Conservation (phyloP, 352 stramenopile species). For the Hyaloperonospora arabidopsidis region DNA sequence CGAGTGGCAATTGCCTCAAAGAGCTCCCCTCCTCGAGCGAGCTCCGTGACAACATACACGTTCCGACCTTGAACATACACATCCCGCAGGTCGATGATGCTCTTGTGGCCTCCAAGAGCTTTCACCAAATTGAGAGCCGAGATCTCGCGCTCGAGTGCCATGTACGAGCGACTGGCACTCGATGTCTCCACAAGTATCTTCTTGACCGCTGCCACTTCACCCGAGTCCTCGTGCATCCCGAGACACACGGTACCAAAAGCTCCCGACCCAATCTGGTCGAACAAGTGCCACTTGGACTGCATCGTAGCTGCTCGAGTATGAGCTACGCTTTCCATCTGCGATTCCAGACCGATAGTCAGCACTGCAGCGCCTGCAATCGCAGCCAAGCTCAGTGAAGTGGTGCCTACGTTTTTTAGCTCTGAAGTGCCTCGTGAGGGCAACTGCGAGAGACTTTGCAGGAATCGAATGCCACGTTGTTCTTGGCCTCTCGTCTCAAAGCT, state of each 20-base stretch:
- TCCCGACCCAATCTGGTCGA: constrained; percentile 62
- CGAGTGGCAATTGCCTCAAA: constrained; percentile 84
- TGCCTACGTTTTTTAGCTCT: constrained; percentile 8
- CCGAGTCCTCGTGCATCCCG: constrained; percentile 57
- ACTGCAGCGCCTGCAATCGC: constrained; percentile 36
- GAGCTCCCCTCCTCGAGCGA: constrained; percentile 81
- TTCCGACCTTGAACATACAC: constrained; percentile 73
- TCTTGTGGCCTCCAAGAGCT: constrained; percentile 67
- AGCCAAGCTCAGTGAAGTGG: constrained; percentile 34
- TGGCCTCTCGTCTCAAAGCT: constrained; percentile 17
- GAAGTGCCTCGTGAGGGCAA: constrained; percentile 23
- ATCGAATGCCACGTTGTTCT: constrained; percentile 10
- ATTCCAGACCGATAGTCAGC: constrained; percentile 34
- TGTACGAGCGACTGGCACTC: constrained; percentile 34
- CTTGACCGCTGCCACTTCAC: constrained; percentile 69
- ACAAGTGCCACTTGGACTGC: constrained; percentile 46
- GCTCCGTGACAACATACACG: constrained; percentile 83
- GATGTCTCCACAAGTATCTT: constrained; percentile 36
- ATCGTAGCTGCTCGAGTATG: constrained; percentile 31
- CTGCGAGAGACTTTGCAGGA: constrained; percentile 29
- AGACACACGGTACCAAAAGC: constrained; percentile 66
- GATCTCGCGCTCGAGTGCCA: constrained; percentile 61
- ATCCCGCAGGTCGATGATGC: constrained; percentile 79
- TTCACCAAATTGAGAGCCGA: constrained; percentile 65
- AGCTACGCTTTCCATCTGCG: constrained; percentile 28